Percentiles rank a stretch among this genome's conserved stretches.
Evolutionary conservation across 2,329 filamentous ascomycete species (phyloP).

Genomic region (Berkeleyomyces basicola): DNA sequence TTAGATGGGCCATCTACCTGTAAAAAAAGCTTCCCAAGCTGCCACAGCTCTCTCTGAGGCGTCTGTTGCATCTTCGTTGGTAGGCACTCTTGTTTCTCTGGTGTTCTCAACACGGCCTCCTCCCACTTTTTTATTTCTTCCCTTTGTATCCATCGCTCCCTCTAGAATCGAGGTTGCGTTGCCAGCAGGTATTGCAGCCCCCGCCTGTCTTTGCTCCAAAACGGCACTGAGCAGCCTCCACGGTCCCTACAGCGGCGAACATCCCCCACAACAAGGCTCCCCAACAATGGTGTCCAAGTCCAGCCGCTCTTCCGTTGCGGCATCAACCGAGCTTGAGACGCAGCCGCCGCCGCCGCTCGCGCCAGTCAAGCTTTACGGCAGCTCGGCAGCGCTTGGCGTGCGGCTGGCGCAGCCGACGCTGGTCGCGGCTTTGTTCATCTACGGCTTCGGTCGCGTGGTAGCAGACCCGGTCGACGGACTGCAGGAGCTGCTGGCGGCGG

Average conservation of each 20-base stretch:
- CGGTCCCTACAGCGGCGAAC: neutral
- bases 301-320: neutral
- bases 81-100: too few species aligned
- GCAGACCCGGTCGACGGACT: constrained; percentile 51
- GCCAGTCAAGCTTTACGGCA: neutral
- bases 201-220: neutral
- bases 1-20: neutral
- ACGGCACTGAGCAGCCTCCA: neutral
- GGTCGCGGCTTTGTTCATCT: constrained; percentile 47
- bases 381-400: neutral
- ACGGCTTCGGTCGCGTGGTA: constrained; percentile 49
- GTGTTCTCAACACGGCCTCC: too few species aligned
- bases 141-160: too few species aligned
- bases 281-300: neutral
- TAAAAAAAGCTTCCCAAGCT: neutral
- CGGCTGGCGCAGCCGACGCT: constrained; percentile 38
- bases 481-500: constrained; percentile 39
- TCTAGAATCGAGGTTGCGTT: too few species aligned
- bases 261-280: neutral
- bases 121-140: too few species aligned
- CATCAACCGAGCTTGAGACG: neutral
- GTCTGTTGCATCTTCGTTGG: neutral
- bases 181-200: too few species aligned
- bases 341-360: constrained; percentile 2
- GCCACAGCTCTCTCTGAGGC: neutral